phyloP scores from a whole-genome alignment of 2,329 filamentous ascomycete species.

The Pestalotiopsis sp. region DNA sequence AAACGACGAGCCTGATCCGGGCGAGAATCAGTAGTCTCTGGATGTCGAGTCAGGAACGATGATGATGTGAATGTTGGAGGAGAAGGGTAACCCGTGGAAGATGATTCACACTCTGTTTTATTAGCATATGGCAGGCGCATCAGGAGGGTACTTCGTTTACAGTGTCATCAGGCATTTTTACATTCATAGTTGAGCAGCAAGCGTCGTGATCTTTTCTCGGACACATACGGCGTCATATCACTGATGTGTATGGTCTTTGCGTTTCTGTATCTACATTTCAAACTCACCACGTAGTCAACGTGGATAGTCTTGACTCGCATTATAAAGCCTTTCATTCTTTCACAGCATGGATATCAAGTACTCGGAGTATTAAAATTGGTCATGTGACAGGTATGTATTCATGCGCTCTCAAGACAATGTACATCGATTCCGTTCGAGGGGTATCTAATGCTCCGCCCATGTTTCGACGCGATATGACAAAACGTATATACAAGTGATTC shows the following conservation, averaged over 20 bases:
- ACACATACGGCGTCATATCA: too few relatives aligned
- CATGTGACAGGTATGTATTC: not conserved
- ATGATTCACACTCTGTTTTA: not conserved
- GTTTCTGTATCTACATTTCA: not conserved
- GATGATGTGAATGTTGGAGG: not conserved
- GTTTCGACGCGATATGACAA: not conserved
- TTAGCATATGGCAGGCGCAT: not conserved
- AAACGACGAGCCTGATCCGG: not conserved
- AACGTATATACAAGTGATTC: not conserved
- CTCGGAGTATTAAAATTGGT: not conserved
- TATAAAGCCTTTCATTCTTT: not conserved
- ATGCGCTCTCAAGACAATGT: not conserved
- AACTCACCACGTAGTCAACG: not conserved
- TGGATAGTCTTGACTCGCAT: not conserved
- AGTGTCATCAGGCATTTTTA: not conserved
- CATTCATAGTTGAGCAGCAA: not conserved
- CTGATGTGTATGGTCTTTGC: not conserved
- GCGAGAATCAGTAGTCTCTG: not conserved
- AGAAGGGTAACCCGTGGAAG: not conserved
- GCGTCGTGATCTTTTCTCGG: not conserved
- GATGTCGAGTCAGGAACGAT: not conserved
- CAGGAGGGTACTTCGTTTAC: not conserved
- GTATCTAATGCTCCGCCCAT: conserved; percentile 7
- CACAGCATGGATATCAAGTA: not conserved
- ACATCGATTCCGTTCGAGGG: conserved; percentile 8